A percentile compares a stretch with the other conserved stretches of the same genome.
phyloP scores from a whole-genome alignment of 768 basidiomycete genomes.

The Vararia minispora region DNA sequence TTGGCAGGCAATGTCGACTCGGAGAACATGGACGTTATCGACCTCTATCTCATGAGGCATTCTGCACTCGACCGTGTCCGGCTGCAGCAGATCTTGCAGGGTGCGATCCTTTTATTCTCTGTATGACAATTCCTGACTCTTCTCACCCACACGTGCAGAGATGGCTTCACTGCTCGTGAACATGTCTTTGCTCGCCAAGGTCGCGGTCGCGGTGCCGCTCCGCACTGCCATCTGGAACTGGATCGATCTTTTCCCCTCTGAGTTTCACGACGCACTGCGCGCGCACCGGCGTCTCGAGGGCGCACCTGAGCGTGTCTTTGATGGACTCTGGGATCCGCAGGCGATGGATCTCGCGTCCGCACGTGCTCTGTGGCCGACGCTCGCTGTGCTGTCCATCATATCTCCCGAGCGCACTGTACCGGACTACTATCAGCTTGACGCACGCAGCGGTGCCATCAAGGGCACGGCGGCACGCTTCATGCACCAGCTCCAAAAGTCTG shows the following conservation, averaged over 20 bases:
- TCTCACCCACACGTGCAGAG: slow-evolving; percentile 33
- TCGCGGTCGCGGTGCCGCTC: slow-evolving; percentile 60
- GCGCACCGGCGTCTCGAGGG: slow-evolving; percentile 60
- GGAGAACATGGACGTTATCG: slow-evolving; percentile 56
- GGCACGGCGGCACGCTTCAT: slow-evolving; percentile 38
- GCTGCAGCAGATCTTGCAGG: slow-evolving; percentile 61
- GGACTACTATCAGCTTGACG: slow-evolving; percentile 37
- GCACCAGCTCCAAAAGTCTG: slow-evolving; percentile 43
- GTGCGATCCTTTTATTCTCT: slow-evolving; percentile 23
- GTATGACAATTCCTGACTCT: slow-evolving; percentile 1
- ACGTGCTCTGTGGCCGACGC: slow-evolving; percentile 66
- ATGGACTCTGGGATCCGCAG: slow-evolving; percentile 45
- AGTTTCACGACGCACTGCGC: slow-evolving; percentile 65
- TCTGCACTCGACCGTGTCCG: slow-evolving; percentile 61
- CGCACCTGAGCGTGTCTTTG: slow-evolving; percentile 79
- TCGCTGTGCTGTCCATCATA: slow-evolving; percentile 65
- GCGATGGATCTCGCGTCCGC: slow-evolving; percentile 29
- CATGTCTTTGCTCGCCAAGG: slow-evolving; percentile 65
- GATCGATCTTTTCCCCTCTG: slow-evolving; percentile 67
- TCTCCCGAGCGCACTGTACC: slow-evolving; percentile 53
- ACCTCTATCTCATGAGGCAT: slow-evolving; percentile 70
- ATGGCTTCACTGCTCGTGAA: slow-evolving; percentile 73
- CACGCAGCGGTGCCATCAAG: slow-evolving; percentile 5
- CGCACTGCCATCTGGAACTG: slow-evolving; percentile 84
- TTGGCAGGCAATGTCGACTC: slow-evolving; percentile 43